Base-by-base conservation (phyloP, 768 basidiomycete species). In the Podaxis pistillaris region DNA sequence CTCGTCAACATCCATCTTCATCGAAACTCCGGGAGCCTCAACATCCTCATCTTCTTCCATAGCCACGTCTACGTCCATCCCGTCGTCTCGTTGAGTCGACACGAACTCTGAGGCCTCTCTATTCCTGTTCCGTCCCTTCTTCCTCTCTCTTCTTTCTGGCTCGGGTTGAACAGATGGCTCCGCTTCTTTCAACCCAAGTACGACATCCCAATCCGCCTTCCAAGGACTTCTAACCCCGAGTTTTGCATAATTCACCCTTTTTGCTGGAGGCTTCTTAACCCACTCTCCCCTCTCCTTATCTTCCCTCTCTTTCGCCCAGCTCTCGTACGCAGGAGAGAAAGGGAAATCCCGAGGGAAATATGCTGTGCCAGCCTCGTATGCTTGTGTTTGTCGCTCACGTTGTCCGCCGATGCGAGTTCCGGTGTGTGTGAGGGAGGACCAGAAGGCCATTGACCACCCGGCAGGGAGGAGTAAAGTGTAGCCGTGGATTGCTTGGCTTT, bases 361-460 rank as follows among this genome's bases (percentile, higher is more conserved):
- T 2, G 83, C 69, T 0, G 76, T 75, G 5, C 91, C 91, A 3
- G 91, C 86, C 74, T 98, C 96, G 68, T 91, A 93, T 41, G 85
- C 79, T 67, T 96, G 94, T 4, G 87, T 88, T 66, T 83, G 82
- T 37, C 89, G 85, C 70, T 98, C 94, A 30, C 88, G 85, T 68
- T 95, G 89, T 1, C 96, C 96, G 4, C 83, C 91, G 17, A 96
- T 82, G 6, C 94, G 88, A 1, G 91, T 92, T 22, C 91, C 90
- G 0, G 95, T 94, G 72, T 86, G 87, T 2, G 82, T 81, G 55
- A 99, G 82, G 2, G 95, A 96, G 44, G 81, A 81, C 65, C 92
- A 86, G 75, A 98, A 94, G 1, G 95, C 81, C 89, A 94, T 96
- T 0, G 85, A 83, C 94, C 95, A 98, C 12, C 93, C 94, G 1